These are phyloP conservation scores for Parachaetomium inaequale DNA, from an alignment of 495 filamentous ascomycete genomes.

Conservation along the genomic window DNA sequence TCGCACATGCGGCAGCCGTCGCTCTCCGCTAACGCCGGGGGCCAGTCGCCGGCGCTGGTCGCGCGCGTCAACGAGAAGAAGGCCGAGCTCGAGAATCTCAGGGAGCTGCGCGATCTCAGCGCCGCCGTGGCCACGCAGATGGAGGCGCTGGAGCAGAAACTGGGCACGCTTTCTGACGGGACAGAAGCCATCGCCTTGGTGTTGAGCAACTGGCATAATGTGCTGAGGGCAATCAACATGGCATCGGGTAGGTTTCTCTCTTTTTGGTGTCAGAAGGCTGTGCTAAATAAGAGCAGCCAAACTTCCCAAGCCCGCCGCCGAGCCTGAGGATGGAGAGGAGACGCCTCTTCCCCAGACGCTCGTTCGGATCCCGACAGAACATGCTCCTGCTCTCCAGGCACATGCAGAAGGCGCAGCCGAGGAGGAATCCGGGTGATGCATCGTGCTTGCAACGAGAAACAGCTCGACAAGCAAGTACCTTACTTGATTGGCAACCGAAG, in stretches of 20 bases:
- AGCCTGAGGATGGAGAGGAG: conserved; percentile 34
- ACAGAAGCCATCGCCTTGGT: conserved; percentile 96
- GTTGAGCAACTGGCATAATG: conserved; percentile 93
- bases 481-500: background rate
- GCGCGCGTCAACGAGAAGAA: conserved; percentile 91
- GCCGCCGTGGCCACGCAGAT: conserved; percentile 84
- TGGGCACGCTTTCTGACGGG: conserved; percentile 82
- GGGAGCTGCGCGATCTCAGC: conserved; percentile 83
- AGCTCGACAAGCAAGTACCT: background rate
- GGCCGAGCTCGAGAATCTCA: conserved; percentile 84
- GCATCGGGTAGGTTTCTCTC: conserved; percentile 71
- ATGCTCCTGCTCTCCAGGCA: conserved; percentile 55
- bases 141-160: conserved; percentile 83
- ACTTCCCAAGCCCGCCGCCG: conserved; percentile 40
- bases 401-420: conserved; percentile 44
- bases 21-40: conserved; percentile 45
- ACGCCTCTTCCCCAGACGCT: conserved; percentile 69
- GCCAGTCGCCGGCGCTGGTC: conserved; percentile 77
- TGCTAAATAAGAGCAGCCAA: conserved; percentile 62
- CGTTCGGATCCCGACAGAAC: conserved; percentile 72
- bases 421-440: conserved; percentile 30
- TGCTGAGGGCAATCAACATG: conserved; percentile 89
- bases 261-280: conserved; percentile 1
- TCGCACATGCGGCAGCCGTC: conserved; percentile 62
- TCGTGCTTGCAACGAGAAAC: background rate